Percentiles rank a stretch among this genome's conserved stretches.
Conservation (phyloP, 148 eudicot species). For the Silene latifolia region DNA sequence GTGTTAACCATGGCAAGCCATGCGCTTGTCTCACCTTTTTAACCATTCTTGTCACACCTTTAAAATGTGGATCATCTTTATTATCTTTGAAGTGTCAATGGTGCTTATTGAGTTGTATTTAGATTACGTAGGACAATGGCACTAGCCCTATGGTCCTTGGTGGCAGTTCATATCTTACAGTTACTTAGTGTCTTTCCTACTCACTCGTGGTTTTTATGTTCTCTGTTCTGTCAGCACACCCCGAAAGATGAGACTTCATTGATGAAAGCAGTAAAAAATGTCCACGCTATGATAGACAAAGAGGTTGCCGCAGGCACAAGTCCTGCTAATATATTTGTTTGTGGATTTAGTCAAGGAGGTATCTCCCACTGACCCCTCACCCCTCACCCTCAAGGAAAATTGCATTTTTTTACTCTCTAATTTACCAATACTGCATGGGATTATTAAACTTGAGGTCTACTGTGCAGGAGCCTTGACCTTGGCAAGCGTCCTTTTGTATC, state of each 20-base stretch:
- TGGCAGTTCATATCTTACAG: background rate
- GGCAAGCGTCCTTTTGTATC: constrained; percentile 89
- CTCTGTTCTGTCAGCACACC: constrained; percentile 50
- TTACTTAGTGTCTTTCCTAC: background rate
- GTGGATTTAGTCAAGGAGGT: constrained; percentile 99
- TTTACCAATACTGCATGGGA: background rate
- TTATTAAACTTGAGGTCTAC: background rate
- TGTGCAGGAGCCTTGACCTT: constrained; percentile 87
- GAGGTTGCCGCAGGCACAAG: constrained; percentile 73
- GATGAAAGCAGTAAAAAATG: constrained; percentile 72
- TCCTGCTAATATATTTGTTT: constrained; percentile 85
- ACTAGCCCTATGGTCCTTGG: too few species aligned
- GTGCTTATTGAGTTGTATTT: too few species aligned
- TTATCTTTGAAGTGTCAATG: too few species aligned
- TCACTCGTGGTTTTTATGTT: background rate
- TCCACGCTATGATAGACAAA: constrained; percentile 83
- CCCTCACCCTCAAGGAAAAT: background rate
- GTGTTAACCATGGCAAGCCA: too few species aligned
- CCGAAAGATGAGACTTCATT: constrained; percentile 68
- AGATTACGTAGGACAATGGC: too few species aligned
- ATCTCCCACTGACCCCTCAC: constrained; percentile 12
- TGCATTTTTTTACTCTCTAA: background rate
- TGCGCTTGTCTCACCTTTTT: too few species aligned
- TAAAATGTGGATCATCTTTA: too few species aligned
- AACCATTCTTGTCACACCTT: too few species aligned